Evolutionary conservation across 768 basidiomycete genomes (phyloP).

Genomic region (Mycena latifolia): DNA sequence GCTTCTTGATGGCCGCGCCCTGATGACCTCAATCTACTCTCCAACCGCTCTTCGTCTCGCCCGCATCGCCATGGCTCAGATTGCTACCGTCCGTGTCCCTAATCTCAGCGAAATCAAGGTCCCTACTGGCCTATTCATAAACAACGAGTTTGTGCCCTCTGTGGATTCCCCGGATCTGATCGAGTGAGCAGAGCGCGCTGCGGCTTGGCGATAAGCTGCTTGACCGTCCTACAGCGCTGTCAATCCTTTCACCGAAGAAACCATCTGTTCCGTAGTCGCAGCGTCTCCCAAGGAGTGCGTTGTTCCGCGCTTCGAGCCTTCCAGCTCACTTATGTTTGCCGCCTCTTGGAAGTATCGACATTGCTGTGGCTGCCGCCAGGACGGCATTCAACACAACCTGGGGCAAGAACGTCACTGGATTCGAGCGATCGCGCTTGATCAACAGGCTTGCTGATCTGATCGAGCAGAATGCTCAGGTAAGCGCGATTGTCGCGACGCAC

Average conservation of each 20-base stretch:
- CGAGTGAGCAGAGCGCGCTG: conserved; percentile 56
- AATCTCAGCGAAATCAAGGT: conserved; percentile 65
- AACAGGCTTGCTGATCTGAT: conserved; percentile 93
- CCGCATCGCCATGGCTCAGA: conserved; percentile 57
- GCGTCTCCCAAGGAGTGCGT: conserved; percentile 31
- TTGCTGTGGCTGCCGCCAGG: conserved; percentile 86
- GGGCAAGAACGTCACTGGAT: conserved; percentile 91
- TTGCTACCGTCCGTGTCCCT: conserved; percentile 55
- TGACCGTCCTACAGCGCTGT: conserved; percentile 62
- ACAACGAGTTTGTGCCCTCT: conserved; percentile 89
- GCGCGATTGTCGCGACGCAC: not conserved
- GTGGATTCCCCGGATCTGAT: conserved; percentile 75
- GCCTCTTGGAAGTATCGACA: conserved; percentile 65
- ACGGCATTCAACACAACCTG: conserved; percentile 87
- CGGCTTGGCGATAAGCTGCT: conserved; percentile 38
- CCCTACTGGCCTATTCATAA: conserved; percentile 91
- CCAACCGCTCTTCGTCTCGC: not conserved
- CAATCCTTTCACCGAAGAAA: conserved; percentile 86
- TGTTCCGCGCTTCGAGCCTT: not conserved
- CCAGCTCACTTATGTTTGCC: conserved; percentile 59
- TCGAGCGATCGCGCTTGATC: conserved; percentile 83
- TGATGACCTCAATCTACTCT: not conserved
- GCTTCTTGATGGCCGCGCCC: not conserved
- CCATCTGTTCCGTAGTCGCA: conserved; percentile 73
- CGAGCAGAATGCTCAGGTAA: conserved; percentile 73